These are phyloP conservation scores for Tardiomyces digboiensis DNA, from an alignment of 1,139 yeast species.

Conservation along the genomic window DNA sequence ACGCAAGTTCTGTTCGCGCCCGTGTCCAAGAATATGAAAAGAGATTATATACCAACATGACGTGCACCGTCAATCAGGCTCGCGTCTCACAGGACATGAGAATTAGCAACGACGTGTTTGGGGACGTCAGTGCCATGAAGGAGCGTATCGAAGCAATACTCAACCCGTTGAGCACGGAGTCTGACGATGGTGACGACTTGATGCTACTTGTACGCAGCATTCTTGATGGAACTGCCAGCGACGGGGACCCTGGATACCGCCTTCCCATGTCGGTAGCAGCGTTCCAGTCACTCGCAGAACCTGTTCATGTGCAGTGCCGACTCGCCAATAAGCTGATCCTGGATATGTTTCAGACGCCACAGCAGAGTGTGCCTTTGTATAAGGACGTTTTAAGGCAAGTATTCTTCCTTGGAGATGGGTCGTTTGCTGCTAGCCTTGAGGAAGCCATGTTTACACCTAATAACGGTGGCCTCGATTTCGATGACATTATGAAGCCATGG, in stretches of 20 bases:
- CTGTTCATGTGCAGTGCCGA: slow-evolving; percentile 8
- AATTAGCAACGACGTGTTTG: slow-evolving; percentile 3
- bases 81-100: neutral
- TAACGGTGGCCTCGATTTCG: neutral
- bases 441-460: neutral
- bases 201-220: neutral
- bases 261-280: neutral
- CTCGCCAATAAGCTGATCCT: slow-evolving; percentile 11
- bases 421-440: neutral
- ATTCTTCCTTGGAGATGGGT: neutral
- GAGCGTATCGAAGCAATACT: slow-evolving; percentile 3
- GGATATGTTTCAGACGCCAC: slow-evolving; percentile 6
- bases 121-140: slow-evolving; percentile 6
- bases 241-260: neutral
- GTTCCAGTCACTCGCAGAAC: neutral
- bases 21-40: neutral
- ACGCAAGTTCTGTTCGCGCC: neutral
- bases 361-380: neutral
- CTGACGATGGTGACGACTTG: too few relatives aligned
- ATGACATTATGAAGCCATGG: neutral
- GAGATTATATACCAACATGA: neutral
- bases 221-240: neutral
- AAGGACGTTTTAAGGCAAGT: neutral
- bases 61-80: neutral
- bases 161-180: too few relatives aligned